Evolutionary conservation across 345 rosid species (phyloP).

Genomic region (Carallia brachiata): DNA sequence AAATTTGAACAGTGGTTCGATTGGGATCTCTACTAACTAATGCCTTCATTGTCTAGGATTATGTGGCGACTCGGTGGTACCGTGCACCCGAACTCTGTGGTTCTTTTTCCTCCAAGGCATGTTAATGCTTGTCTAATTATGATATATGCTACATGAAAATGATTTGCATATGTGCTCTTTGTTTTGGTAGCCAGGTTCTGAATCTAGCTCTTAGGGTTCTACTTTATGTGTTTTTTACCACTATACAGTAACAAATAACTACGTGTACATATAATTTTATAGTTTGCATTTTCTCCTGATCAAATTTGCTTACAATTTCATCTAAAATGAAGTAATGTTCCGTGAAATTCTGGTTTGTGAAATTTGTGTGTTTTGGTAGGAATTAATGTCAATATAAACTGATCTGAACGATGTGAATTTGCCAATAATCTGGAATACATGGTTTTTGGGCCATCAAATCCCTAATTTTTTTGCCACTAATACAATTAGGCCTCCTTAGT

Average conservation of each 20-base stretch:
- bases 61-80: constrained; percentile 99
- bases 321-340: too few species aligned
- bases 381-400: neutral
- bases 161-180: neutral
- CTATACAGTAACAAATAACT: neutral
- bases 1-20: neutral
- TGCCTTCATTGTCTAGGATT: constrained; percentile 66
- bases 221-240: neutral
- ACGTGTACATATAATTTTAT: too few species aligned
- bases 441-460: too few species aligned
- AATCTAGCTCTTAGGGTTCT: neutral
- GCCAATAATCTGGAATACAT: neutral
- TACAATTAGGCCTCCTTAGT: too few species aligned
- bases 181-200: neutral
- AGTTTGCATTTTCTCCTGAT: neutral
- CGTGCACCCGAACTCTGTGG: constrained; percentile 99
- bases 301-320: neutral
- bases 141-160: neutral
- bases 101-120: constrained; percentile 87
- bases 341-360: too few species aligned
- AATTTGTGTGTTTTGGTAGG: too few species aligned
- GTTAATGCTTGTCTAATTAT: constrained; percentile 8
- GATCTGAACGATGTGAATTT: neutral
- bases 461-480: too few species aligned
- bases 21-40: constrained; percentile 17